Evolutionary conservation across 139 green algal genomes (phyloP).

Genomic region (Chlorella sp.): DNA sequence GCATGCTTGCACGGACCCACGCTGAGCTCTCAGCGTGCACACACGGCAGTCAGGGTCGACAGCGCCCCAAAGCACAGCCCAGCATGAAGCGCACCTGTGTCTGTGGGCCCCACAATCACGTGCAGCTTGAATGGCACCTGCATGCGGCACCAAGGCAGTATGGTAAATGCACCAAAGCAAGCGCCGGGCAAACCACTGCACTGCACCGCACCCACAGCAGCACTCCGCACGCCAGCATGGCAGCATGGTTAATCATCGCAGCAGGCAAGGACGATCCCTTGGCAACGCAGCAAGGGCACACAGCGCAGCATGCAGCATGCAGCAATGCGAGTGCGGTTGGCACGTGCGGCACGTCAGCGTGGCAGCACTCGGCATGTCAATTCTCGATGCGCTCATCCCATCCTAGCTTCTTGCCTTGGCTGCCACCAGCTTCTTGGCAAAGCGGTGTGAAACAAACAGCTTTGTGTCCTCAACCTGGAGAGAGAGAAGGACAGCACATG

Average conservation of each 20-base stretch:
- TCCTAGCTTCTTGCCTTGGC: conserved; percentile 10
- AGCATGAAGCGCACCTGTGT: background rate
- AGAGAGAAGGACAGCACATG: background rate
- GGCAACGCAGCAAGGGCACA: too few species aligned
- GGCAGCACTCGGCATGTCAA: background rate
- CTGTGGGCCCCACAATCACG: conserved; percentile 41
- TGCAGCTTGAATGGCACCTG: conserved; percentile 49
- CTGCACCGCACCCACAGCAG: background rate
- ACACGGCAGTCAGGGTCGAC: too few species aligned
- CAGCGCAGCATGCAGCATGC: too few species aligned
- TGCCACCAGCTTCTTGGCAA: conserved; percentile 34
- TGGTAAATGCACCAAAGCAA: background rate
- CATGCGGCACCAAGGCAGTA: background rate
- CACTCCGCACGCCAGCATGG: background rate
- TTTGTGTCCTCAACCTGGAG: conserved; percentile 48
- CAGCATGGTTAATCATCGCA: too few species aligned
- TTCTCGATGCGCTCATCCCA: background rate
- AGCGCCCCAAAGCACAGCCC: background rate
- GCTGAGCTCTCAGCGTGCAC: too few species aligned
- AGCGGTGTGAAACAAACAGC: conserved; percentile 44
- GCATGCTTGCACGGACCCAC: too few species aligned
- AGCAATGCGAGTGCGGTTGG: too few species aligned
- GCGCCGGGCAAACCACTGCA: too few species aligned
- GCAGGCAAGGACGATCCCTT: too few species aligned
- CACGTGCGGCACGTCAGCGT: too few species aligned